These are phyloP conservation scores for Conidiobolus incongruus DNA, from an alignment of 371 early-diverging fungal species.

Conservation along the genomic window DNA sequence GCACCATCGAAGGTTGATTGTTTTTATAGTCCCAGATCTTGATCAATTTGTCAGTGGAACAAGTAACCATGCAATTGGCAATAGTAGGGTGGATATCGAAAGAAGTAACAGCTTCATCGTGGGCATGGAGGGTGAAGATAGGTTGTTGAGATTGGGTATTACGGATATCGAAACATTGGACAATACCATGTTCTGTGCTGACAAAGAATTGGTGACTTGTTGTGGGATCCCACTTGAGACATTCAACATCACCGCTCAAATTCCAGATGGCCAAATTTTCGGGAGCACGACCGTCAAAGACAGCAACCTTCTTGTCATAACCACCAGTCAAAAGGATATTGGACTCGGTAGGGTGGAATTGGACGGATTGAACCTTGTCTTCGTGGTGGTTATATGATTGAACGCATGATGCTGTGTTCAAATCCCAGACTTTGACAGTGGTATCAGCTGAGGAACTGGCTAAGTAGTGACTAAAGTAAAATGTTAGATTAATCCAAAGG, in stretches of 20 bases:
- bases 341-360: constrained; percentile 74
- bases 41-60: constrained; percentile 68
- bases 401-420: constrained; percentile 36
- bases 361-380: constrained; percentile 70
- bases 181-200: constrained; percentile 61
- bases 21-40: constrained; percentile 80
- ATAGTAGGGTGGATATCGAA: constrained; percentile 61
- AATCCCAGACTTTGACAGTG: constrained; percentile 94
- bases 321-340: constrained; percentile 72
- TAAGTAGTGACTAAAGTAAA: constrained; percentile 36
- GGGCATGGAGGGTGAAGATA: constrained; percentile 76
- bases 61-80: constrained; percentile 67
- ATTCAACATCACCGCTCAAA: constrained; percentile 73
- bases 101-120: constrained; percentile 68
- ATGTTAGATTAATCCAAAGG: background rate
- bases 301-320: constrained; percentile 64
- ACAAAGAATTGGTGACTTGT: constrained; percentile 32
- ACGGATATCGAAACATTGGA: constrained; percentile 73
- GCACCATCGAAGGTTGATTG: constrained; percentile 46
- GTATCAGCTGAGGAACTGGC: constrained; percentile 83
- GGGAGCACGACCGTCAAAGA: constrained; percentile 72
- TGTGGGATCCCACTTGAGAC: constrained; percentile 72
- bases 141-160: constrained; percentile 19
- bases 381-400: constrained; percentile 64
- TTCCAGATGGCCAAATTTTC: constrained; percentile 27